These are phyloP conservation scores for Exidia glandulosa DNA, from an alignment of 768 basidiomycete species.

Conservation along the genomic window DNA sequence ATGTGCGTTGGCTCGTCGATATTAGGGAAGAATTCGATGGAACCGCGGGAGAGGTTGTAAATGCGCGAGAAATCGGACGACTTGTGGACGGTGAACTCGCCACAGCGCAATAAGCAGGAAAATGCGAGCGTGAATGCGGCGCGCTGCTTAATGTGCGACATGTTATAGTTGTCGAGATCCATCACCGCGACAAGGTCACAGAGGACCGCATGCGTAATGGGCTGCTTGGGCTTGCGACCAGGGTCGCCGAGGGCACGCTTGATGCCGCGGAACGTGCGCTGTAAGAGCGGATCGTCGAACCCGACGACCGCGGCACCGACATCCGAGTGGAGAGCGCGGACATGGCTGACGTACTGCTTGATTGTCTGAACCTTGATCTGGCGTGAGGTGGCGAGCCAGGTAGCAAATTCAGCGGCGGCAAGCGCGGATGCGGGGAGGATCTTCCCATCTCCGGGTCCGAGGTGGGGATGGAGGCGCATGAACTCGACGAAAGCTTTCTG, in stretches of 20 bases:
- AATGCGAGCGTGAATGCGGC: constrained; percentile 14
- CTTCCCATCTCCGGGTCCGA: neutral
- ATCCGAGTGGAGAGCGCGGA: too few relatives aligned
- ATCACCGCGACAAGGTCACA: neutral
- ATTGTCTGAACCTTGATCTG: too few relatives aligned
- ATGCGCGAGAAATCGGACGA: constrained; percentile 7
- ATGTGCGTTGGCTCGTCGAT: constrained; percentile 11
- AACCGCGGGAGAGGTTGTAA: constrained; percentile 14
- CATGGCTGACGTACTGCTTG: too few relatives aligned
- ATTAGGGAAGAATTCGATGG: constrained; percentile 18
- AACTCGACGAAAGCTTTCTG: constrained; percentile 22
- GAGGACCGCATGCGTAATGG: constrained; percentile 18
- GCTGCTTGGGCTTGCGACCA: constrained; percentile 15
- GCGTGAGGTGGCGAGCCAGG: constrained; percentile 5
- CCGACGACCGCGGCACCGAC: too few relatives aligned
- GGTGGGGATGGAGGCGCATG: neutral
- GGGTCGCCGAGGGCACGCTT: constrained; percentile 19
- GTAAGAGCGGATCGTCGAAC: constrained; percentile 5
- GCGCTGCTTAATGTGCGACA: neutral
- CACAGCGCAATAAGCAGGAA: constrained; percentile 11
- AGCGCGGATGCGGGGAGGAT: constrained; percentile 5
- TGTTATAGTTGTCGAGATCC: neutral
- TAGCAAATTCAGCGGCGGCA: constrained; percentile 12
- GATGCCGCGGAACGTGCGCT: constrained; percentile 21
- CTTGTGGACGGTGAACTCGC: too few relatives aligned